Conservation (phyloP, 768 basidiomycete genomes). For the Dacryopinax primogenitus region DNA sequence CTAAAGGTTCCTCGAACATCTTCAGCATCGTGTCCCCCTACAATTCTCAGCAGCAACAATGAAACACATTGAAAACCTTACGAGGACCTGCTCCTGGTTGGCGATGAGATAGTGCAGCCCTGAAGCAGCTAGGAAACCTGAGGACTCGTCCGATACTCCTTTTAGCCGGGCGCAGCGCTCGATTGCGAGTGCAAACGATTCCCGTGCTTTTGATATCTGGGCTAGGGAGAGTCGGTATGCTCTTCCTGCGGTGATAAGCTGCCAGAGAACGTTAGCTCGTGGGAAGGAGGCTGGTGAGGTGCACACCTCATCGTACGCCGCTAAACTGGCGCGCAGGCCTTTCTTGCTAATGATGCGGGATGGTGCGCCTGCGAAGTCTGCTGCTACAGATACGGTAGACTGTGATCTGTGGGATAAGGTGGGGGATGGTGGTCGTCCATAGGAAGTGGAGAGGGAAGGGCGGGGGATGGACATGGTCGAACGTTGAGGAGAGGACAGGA, state of each 20-base stretch:
- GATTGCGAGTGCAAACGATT: slow-evolving; percentile 75
- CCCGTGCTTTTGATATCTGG: slow-evolving; percentile 69
- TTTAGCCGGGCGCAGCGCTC: slow-evolving; percentile 70
- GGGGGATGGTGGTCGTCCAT: neutral
- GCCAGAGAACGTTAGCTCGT: slow-evolving; percentile 14
- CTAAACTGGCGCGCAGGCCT: slow-evolving; percentile 62
- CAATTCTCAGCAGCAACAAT: slow-evolving; percentile 6
- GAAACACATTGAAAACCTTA: slow-evolving; percentile 29
- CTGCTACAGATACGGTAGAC: neutral
- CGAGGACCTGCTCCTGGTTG: slow-evolving; percentile 86
- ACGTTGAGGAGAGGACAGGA: neutral
- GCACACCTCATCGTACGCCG: slow-evolving; percentile 69
- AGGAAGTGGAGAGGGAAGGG: neutral
- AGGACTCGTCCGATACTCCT: slow-evolving; percentile 67
- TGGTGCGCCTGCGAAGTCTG: neutral
- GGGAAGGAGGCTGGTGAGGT: neutral
- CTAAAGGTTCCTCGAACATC: slow-evolving; percentile 77
- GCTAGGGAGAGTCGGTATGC: slow-evolving; percentile 70
- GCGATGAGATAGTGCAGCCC: slow-evolving; percentile 84
- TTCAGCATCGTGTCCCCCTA: slow-evolving; percentile 78
- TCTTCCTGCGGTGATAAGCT: slow-evolving; percentile 67
- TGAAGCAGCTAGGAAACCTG: slow-evolving; percentile 69
- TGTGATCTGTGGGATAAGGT: neutral
- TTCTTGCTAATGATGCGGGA: slow-evolving; percentile 56
- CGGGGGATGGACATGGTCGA: neutral